Percentiles rank a stretch among this genome's conserved stretches.
phyloP scores from a whole-genome alignment of 805 yeast genomes.

The Wickerhamiella bombiphila region DNA sequence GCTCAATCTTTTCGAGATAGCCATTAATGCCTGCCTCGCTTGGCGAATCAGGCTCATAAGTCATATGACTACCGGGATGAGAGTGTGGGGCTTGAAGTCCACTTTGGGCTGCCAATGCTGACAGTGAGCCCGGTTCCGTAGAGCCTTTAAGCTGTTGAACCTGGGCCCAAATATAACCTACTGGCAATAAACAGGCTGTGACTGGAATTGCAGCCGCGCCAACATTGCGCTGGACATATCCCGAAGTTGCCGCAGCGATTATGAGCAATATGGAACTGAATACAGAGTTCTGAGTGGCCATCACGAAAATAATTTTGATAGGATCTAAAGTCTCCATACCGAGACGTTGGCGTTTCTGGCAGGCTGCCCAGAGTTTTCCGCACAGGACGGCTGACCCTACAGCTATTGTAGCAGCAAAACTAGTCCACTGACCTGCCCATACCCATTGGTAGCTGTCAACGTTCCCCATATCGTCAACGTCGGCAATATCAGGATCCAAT shows the following conservation, averaged over 20 bases:
- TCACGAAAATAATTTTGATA: conserved; percentile 64
- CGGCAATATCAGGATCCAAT: conserved; percentile 1
- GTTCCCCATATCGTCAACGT: not conserved
- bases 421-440: conserved; percentile 26
- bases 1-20: no score
- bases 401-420: conserved; percentile 56
- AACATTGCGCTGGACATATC: not conserved
- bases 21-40: no score
- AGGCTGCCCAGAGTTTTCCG: conserved; percentile 52
- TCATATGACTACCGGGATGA: no score
- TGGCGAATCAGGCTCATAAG: no score
- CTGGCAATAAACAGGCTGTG: conserved; percentile 15
- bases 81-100: no score
- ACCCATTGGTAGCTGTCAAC: conserved; percentile 17
- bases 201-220: conserved; percentile 13
- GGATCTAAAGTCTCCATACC: conserved; percentile 77
- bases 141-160: not conserved
- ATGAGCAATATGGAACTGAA: conserved; percentile 61
- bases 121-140: not conserved
- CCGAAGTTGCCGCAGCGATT: conserved; percentile 20
- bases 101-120: not conserved
- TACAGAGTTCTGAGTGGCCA: conserved; percentile 69
- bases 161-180: conserved; percentile 20
- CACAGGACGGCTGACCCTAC: conserved; percentile 46
- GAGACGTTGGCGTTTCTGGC: conserved; percentile 53